Conservation (phyloP, 2,329 filamentous ascomycete genomes). For the Colletotrichum neosansevieriae region DNA sequence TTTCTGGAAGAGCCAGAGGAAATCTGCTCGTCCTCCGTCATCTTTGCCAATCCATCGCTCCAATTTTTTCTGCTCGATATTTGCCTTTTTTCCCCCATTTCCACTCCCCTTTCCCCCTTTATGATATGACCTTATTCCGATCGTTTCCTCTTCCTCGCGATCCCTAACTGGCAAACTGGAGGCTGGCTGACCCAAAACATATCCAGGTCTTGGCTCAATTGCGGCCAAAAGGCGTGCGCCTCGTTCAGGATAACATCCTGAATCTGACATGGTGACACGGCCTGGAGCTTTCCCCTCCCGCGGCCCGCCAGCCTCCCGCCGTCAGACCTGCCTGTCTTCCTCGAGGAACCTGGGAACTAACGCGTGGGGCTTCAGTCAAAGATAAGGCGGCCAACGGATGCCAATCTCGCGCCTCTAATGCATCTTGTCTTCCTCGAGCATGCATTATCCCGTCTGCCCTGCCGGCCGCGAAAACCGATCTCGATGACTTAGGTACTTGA, state of each 20-base stretch:
- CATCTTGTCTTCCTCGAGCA: constrained; percentile 9
- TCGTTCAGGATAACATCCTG: neutral
- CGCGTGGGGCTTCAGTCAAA: neutral
- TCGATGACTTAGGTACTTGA: constrained; percentile 8
- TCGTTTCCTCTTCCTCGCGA: constrained; percentile 6
- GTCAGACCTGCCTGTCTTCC: neutral
- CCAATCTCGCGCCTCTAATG: constrained; percentile 23
- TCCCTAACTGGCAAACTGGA: too few relatives aligned
- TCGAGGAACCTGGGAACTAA: neutral
- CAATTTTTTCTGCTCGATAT: constrained; percentile 7
- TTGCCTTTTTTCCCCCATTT: constrained; percentile 8
- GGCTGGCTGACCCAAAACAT: too few relatives aligned
- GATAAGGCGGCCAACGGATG: neutral
- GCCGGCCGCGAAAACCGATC: neutral
- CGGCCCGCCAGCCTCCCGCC: neutral
- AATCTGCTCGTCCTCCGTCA: constrained; percentile 30
- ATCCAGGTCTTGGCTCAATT: neutral
- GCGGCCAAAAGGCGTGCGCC: neutral
- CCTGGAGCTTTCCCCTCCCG: too few relatives aligned
- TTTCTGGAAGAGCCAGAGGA: constrained; percentile 13
- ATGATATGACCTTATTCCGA: neutral
- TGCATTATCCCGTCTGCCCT: constrained; percentile 33
- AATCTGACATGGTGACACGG: neutral
- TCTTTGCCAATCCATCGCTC: neutral
- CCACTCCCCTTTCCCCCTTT: neutral